Percentiles rank a stretch among this genome's conserved stretches.
Evolutionary conservation across 2,329 filamentous ascomycete genomes (phyloP).

Genomic region (Colletotrichum sp.): DNA sequence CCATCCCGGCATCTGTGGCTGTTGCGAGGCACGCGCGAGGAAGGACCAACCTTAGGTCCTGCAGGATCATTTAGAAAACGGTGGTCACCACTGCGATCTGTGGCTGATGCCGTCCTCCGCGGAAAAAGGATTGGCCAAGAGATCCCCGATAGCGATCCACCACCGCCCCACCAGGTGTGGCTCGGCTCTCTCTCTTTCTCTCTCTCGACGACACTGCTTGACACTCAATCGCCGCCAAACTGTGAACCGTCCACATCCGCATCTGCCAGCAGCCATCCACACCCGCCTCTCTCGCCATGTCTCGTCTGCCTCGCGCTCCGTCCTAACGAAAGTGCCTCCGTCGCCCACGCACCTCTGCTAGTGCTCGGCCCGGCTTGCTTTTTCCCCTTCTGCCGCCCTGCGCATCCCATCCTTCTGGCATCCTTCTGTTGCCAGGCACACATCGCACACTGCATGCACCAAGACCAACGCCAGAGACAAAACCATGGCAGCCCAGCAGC

Average conservation of each 20-base stretch:
- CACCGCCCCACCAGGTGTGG: neutral
- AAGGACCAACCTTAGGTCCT: neutral
- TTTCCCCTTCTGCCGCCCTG: neutral
- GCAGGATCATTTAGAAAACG: neutral
- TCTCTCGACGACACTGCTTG: neutral
- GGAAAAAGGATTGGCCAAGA: neutral
- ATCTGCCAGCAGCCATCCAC: neutral
- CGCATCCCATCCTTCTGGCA: neutral
- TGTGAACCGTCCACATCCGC: neutral
- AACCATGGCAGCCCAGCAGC: neutral
- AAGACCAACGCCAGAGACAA: neutral
- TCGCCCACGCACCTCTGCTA: neutral
- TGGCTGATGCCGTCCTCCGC: neutral
- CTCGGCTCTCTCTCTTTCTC: neutral
- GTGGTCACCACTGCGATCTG: neutral
- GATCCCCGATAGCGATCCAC: neutral
- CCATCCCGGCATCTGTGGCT: neutral
- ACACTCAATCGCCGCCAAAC: neutral
- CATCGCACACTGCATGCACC: neutral
- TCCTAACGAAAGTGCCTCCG: neutral
- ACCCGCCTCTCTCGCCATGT: neutral
- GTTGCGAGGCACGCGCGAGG: neutral
- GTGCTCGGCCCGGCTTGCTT: neutral
- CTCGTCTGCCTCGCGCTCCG: neutral
- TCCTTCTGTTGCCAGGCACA: neutral